phyloP scores from a whole-genome alignment of 805 yeast genomes.

The Metschnikowia corniflorae region DNA sequence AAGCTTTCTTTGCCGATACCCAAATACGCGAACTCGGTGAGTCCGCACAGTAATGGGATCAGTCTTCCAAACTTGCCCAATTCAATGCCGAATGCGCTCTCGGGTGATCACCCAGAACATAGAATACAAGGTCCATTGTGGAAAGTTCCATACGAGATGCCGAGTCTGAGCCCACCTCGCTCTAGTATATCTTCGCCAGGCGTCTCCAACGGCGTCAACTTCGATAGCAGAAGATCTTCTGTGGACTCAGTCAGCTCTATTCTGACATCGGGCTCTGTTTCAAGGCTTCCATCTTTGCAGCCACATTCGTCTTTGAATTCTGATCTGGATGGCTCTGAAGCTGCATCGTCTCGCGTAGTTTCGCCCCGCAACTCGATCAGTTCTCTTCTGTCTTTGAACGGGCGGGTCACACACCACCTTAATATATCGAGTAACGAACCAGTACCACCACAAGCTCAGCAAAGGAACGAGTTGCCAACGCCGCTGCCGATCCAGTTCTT shows the following conservation, averaged over 20 bases:
- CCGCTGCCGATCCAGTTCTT: neutral
- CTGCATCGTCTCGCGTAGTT: slow-evolving; percentile 3
- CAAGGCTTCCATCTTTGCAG: slow-evolving; percentile 30
- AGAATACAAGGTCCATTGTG: slow-evolving; percentile 48
- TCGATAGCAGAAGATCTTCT: slow-evolving; percentile 39
- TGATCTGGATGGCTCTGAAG: slow-evolving; percentile 20
- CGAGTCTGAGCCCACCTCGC: slow-evolving; percentile 21
- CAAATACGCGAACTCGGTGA: slow-evolving; percentile 6
- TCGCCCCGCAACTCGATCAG: slow-evolving; percentile 19
- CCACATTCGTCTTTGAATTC: slow-evolving; percentile 16
- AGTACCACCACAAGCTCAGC: neutral
- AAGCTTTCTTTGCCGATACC: slow-evolving; percentile 11
- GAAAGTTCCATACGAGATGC: slow-evolving; percentile 63
- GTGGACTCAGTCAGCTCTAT: slow-evolving; percentile 50
- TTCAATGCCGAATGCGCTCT: neutral
- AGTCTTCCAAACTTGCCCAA: slow-evolving; percentile 4
- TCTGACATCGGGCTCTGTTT: slow-evolving; percentile 34
- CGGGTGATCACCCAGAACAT: slow-evolving; percentile 13
- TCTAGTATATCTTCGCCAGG: slow-evolving; percentile 18
- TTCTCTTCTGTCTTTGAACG: slow-evolving; percentile 19
- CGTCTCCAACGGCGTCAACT: slow-evolving; percentile 7
- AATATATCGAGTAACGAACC: neutral
- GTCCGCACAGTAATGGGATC: slow-evolving; percentile 5
- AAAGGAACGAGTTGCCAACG: neutral
- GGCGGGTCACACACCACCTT: slow-evolving; percentile 12